Evolutionary conservation across 2,329 filamentous ascomycete genomes (phyloP).

Genomic region (Nemania bipapillata): DNA sequence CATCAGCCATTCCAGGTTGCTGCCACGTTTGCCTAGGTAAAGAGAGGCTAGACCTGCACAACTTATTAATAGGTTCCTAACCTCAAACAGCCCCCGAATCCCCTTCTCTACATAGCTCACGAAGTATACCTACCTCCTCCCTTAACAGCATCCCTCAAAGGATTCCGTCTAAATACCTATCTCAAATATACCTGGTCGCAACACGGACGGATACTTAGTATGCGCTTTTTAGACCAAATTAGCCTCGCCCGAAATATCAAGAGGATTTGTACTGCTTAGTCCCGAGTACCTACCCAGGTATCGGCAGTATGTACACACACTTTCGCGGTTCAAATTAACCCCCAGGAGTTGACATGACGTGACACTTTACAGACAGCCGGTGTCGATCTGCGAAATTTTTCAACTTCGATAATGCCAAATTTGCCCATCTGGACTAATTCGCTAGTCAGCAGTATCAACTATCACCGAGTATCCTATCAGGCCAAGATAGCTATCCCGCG

Average conservation of each 20-base stretch:
- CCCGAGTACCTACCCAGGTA: neutral
- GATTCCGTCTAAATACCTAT: constrained; percentile 33
- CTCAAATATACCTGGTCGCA: constrained; percentile 31
- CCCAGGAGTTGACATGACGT: neutral
- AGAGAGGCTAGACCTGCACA: constrained; percentile 10
- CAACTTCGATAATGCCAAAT: neutral
- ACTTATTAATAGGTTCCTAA: constrained; percentile 36
- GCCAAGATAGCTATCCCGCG: neutral
- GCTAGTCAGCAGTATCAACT: neutral
- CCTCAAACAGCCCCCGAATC: constrained; percentile 38
- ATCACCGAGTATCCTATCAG: neutral
- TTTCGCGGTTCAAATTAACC: neutral
- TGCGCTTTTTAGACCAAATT: constrained; percentile 23
- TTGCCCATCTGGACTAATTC: neutral
- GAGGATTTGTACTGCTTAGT: constrained; percentile 25
- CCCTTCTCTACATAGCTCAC: constrained; percentile 17
- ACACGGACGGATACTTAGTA: constrained; percentile 8
- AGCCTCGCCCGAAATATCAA: constrained; percentile 37
- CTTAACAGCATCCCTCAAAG: constrained; percentile 13
- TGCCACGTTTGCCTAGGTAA: neutral
- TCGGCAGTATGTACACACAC: neutral
- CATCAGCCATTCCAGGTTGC: neutral
- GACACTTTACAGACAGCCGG: constrained; percentile 1
- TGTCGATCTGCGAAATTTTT: constrained; percentile 16
- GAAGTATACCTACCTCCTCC: constrained; percentile 8